Conservation (phyloP, 805 yeast species). For the Monosporozyma unispora region DNA sequence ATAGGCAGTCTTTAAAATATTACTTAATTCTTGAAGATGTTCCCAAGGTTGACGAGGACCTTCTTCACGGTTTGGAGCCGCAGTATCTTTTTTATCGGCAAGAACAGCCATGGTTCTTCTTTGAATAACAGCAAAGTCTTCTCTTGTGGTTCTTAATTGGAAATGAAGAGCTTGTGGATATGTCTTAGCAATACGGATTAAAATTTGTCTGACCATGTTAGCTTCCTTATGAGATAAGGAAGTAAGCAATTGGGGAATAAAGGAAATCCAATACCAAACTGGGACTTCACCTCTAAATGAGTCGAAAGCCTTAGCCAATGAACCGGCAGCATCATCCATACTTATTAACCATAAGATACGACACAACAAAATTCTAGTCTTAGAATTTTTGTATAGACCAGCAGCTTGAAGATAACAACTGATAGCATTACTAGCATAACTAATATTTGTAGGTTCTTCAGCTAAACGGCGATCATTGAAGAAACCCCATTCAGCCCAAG, state of each 20-base stretch:
- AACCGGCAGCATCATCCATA: constrained; percentile 75
- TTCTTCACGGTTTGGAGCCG: constrained; percentile 7
- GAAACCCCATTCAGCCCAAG: constrained; percentile 99
- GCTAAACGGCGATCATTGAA: constrained; percentile 84
- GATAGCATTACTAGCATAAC: constrained; percentile 85
- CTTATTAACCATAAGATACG: constrained; percentile 90
- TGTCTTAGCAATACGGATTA: constrained; percentile 87
- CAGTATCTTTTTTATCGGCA: constrained; percentile 17
- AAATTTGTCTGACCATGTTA: constrained; percentile 72
- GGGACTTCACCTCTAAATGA: constrained; percentile 93
- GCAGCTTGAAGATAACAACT: constrained; percentile 97
- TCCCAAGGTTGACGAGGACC: constrained; percentile 80
- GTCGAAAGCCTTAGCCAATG: constrained; percentile 80
- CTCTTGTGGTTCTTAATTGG: constrained; percentile 90
- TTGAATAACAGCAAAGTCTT: constrained; percentile 82
- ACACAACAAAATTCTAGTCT: constrained; percentile 79
- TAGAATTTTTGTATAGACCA: constrained; percentile 86
- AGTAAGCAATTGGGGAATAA: constrained; percentile 86
- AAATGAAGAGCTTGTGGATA: constrained; percentile 97
- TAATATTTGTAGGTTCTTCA: constrained; percentile 71
- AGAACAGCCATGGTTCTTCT: constrained; percentile 56
- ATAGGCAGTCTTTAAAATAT: constrained; percentile 90
- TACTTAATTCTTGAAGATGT: constrained; percentile 85
- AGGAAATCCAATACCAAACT: constrained; percentile 98
- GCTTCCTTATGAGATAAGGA: constrained; percentile 90